Base-by-base conservation (phyloP, 768 basidiomycete species). In the Boletus insuetus region DNA sequence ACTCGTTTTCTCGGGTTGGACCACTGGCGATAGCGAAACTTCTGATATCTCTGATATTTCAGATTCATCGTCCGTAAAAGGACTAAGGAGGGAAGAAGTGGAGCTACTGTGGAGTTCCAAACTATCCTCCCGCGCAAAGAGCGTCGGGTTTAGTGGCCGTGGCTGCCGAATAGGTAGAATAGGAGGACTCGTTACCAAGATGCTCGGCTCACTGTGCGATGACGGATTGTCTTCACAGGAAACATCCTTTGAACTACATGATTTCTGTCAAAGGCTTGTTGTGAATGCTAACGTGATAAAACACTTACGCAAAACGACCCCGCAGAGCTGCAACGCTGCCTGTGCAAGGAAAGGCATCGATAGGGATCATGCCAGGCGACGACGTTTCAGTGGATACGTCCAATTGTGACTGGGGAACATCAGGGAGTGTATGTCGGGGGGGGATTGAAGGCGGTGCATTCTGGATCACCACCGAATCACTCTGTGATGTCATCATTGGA, bases 261-360 rank as follows among this genome's bases (percentile, higher is more conserved):
- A 6, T 13, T 39, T 4, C 6, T n/a, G 14, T n/a, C 19, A n/a
- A 17, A 7, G 14, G 38, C 17, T 2, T 35, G 4, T 14, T 6
- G 2, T 24, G 26, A 40, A 38, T 29, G 14, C 6, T 3, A 39
- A 0, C 6, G 14, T 29, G 14, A 10, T 6, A 40, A 4, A 16
- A 53, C 10, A 61, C 65, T 54, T 46, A 70, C 68, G 55, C 20
- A 24, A 65, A 66, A 35, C 74, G 73, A 55, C 58, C 73, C 37
- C 76, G 74, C 35, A 77, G 64, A 2, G 77, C 70, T 19, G 79
- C 67, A 6, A 81, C 74, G 19, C 68, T 70, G 17, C 65, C 48
- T 42, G 38, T 13, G 12, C 57, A 51, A 29, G 60, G 53, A 4
- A 63, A 56, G 22, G 39, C 24, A 40, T 58, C 56, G 12, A 49